Evolutionary conservation across 805 yeast genomes (phyloP), one percentile per base, ranked within the genome.

Genomic region (Candida railenensis): DNA sequence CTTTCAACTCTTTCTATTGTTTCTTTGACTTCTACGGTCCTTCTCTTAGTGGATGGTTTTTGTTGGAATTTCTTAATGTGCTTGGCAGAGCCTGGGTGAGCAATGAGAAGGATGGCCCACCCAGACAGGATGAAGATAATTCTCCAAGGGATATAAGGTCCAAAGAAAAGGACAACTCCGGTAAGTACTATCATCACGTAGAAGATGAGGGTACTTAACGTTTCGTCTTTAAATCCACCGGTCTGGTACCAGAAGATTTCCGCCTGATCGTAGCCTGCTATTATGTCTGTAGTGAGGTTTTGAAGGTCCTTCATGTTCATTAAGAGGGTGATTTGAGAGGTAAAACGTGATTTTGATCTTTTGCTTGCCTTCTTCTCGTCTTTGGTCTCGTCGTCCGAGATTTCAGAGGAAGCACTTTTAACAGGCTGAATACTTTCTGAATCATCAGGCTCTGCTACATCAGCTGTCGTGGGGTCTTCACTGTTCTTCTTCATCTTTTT

Each of bases 251-350:
- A 69, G 45, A 82, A 74, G 32, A 66, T 66, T 48, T 87, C 89
- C 5, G 78, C 62, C 15, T 67, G 62, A 18, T 83, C 82, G 43
- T 80, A 65, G 0, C 73, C 57, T 14, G 70, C 65, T 21, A 87
- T 71, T 5, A 84, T 48, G 44, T 77, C 78, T 0, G 84, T 69
- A 15, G 88, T 78, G 32, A 81, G 63, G 50, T 81, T 80, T 60
- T 89, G 96, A 22, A 87, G 68, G 57, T 87, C 92, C 47, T 87
- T 74, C 82, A 88, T 74, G 53, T 85, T 87, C 48, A 82, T 73
- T 49, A 79, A 52, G 28, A 79, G 57, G n/a, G 71, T 66, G 51
- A 74, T 60, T 50, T 76, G 75, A 3, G 62, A 54, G 51, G 66
- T 67, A 18, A 64, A 57, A 14, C 48, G 15, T 3, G 40, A 34